Percentiles rank a stretch among this genome's conserved stretches.
phyloP scores from a whole-genome alignment of 2,329 filamentous ascomycete genomes.

The Diaporthe sp. region DNA sequence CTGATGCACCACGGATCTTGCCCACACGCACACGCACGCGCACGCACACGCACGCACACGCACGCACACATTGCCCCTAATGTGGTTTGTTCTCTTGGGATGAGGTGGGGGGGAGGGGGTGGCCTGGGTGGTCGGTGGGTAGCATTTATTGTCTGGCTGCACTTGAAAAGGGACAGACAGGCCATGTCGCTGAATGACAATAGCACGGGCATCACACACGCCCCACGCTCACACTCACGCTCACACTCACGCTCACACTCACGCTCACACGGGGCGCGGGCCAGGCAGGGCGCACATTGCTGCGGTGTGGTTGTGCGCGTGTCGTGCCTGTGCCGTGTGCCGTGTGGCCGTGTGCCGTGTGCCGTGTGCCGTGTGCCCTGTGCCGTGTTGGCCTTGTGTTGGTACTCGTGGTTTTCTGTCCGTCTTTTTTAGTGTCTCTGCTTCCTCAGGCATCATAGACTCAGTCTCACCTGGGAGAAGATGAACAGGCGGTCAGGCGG shows the following conservation, averaged over 20 bases:
- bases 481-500: constrained; percentile 4
- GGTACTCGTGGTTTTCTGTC: background rate
- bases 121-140: background rate
- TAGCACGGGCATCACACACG: background rate
- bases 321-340: background rate
- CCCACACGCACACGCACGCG: no score
- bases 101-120: background rate
- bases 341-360: background rate
- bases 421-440: background rate
- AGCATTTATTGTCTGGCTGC: background rate
- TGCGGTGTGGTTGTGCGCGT: constrained; percentile 14
- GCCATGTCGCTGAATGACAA: background rate
- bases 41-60: no score
- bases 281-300: background rate
- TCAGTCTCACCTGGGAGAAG: background rate
- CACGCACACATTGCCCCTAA: background rate
- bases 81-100: constrained; percentile 3
- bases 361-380: background rate
- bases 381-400: background rate
- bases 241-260: background rate
- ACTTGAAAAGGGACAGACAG: background rate
- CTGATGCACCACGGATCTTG: background rate
- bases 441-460: background rate
- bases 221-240: no score
- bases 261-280: background rate